phyloP scores from a whole-genome alignment of 176 grass and related monocot species.

The Bromus sterilis region DNA sequence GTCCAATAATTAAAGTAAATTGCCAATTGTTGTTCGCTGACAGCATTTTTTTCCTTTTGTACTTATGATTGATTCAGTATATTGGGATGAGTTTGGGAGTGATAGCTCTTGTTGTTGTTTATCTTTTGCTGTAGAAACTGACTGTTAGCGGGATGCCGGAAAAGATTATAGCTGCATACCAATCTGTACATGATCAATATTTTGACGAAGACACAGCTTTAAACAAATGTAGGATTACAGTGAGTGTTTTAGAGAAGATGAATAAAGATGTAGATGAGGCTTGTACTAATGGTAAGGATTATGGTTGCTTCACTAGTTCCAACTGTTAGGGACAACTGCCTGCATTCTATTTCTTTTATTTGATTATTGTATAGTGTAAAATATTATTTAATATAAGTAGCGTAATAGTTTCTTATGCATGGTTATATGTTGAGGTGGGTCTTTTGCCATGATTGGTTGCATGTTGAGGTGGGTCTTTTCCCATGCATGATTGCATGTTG shows the following conservation, averaged over 20 bases:
- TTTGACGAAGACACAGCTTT: constrained; percentile 69
- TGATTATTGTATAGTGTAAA: background rate
- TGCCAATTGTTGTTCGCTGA: constrained; percentile 2
- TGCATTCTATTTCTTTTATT: background rate
- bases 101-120: constrained; percentile 21
- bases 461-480: no score
- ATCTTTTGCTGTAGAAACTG: constrained; percentile 66
- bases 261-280: constrained; percentile 62
- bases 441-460: no score
- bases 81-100: constrained; percentile 9
- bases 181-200: constrained; percentile 64
- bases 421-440: no score
- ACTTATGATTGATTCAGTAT: constrained; percentile 12
- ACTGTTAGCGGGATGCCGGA: constrained; percentile 86
- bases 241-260: constrained; percentile 61
- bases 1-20: constrained; percentile 74
- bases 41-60: constrained; percentile 24
- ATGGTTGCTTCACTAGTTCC: constrained; percentile 6
- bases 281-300: constrained; percentile 55
- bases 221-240: constrained; percentile 60
- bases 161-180: constrained; percentile 82
- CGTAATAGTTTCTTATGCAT: background rate
- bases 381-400: background rate
- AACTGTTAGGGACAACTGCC: background rate
- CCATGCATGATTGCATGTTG: background rate